phyloP scores from a whole-genome alignment of 345 rosid genomes.

The Camelina neglecta region DNA sequence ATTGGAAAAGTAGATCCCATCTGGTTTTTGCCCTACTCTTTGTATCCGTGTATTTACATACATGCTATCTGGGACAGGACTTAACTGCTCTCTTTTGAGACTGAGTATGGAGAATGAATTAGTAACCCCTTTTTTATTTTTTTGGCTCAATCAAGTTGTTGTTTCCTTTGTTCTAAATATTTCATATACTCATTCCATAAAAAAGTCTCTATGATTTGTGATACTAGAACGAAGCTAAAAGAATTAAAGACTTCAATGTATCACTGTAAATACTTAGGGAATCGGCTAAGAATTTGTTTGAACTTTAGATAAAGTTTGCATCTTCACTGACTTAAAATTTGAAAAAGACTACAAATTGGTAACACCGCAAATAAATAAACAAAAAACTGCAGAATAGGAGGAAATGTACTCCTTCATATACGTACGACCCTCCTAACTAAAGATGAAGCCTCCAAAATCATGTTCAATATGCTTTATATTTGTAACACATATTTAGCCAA shows the following conservation, averaged over 20 bases:
- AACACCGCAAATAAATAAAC: neutral
- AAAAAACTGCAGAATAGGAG: neutral
- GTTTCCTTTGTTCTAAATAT: neutral
- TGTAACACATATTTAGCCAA: slow-evolving; percentile 17
- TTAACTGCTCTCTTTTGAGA: slow-evolving; percentile 27
- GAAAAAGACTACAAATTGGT: neutral
- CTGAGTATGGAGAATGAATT: slow-evolving; percentile 5
- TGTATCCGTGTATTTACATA: slow-evolving; percentile 5
- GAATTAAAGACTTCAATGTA: neutral
- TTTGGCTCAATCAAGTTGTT: slow-evolving; percentile 12
- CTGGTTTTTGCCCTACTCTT: slow-evolving; percentile 23
- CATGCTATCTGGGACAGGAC: slow-evolving; percentile 25
- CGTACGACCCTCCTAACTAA: slow-evolving; percentile 2
- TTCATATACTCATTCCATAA: neutral
- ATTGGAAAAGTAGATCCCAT: neutral
- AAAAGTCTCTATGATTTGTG: neutral
- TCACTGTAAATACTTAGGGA: neutral
- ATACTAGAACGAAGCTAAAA: neutral
- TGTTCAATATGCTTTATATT: slow-evolving; percentile 2
- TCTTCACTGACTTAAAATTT: neutral
- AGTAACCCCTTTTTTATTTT: neutral
- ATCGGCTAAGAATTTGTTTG: neutral
- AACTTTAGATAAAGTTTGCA: neutral
- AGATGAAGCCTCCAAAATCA: slow-evolving; percentile 16
- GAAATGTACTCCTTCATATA: neutral